Base-by-base conservation (phyloP, 2,329 filamentous ascomycete genomes). In the Annulohypoxylon truncatum region DNA sequence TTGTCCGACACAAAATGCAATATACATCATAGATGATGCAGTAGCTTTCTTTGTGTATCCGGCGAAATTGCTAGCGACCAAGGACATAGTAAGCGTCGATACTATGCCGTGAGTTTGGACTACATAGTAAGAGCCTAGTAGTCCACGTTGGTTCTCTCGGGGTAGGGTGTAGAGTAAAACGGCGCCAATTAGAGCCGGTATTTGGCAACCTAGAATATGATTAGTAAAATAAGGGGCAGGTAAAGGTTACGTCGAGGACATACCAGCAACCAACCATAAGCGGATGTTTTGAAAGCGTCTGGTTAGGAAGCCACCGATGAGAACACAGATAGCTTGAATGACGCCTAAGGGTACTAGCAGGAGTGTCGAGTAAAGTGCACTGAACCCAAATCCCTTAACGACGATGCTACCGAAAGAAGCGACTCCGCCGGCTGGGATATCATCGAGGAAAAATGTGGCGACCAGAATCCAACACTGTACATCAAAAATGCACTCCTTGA, bases 391-490 rank as follows among this genome's bases (percentile, higher is more conserved):
- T 1, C 72, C 76, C 44, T 75, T 74, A 52, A 79, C 70, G 56
- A 79, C 77, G 60, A 79, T 65, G 71, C 52, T 63, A 2, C 65
- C 61, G 52, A 66, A 70, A 4, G 65, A 63, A 26, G 38, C 64
- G n/a, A 68, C 67, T 29, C 61, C 67, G 20, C 64, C 64, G 0
- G 63, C 56, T 2, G 63, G 61, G 5, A 67, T 67, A 62, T 75
- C 52, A 70, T 74, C 72, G 72, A 79, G 70, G 67, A 82, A 77
- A 0, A 84, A 82, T 75, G 84, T 81, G 26, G 87, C 66, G 61
- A 87, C 87, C 4, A 89, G 71, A 13, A 89, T 79, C 85, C 86
- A 89, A 0, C 85, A 87, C 76, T 89, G 88, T 0, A 85, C 81
- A 68, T 89, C 87, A 2, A 74, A 50, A 0, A 82, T 70, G 0